Evolutionary conservation across 108 stramenopile species (phyloP).

Genomic region (Fragilariopsis cylindrus): DNA sequence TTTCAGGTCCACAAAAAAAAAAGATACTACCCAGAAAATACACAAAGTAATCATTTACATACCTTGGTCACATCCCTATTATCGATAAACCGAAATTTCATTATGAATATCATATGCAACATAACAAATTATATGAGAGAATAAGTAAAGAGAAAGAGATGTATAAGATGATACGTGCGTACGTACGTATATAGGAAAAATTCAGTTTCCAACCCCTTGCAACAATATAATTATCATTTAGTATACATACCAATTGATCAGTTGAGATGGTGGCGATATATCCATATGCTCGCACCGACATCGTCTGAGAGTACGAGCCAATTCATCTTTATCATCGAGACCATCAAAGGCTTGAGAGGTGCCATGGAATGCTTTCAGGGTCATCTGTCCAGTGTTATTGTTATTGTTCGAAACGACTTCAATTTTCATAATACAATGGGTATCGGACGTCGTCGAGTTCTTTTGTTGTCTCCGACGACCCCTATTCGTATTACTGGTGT

Average conservation of each 20-base stretch:
- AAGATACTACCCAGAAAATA: neutral
- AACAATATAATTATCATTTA: neutral
- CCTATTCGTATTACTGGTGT: neutral
- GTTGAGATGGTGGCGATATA: slow-evolving; percentile 47
- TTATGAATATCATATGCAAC: too few relatives aligned
- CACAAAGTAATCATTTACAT: neutral
- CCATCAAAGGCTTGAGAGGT: slow-evolving; percentile 55
- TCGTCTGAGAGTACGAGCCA: slow-evolving; percentile 53
- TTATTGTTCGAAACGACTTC: slow-evolving; percentile 7
- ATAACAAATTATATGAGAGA: too few relatives aligned
- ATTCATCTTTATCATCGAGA: slow-evolving; percentile 60
- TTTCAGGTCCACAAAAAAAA: neutral
- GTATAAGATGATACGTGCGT: too few relatives aligned
- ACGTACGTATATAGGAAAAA: too few relatives aligned
- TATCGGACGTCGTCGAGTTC: neutral
- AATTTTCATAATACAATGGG: slow-evolving; percentile 17
- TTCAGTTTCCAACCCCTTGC: too few relatives aligned
- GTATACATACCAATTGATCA: slow-evolving; percentile 56
- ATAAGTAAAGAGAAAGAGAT: too few relatives aligned
- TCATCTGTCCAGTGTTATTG: neutral
- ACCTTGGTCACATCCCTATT: slow-evolving; percentile 8
- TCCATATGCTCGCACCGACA: slow-evolving; percentile 51
- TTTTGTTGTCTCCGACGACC: slow-evolving; percentile 25
- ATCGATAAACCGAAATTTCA: too few relatives aligned
- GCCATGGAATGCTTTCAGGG: slow-evolving; percentile 40